Base-by-base conservation (phyloP, 2,329 filamentous ascomycete species). In the Monosporascus sp. region DNA sequence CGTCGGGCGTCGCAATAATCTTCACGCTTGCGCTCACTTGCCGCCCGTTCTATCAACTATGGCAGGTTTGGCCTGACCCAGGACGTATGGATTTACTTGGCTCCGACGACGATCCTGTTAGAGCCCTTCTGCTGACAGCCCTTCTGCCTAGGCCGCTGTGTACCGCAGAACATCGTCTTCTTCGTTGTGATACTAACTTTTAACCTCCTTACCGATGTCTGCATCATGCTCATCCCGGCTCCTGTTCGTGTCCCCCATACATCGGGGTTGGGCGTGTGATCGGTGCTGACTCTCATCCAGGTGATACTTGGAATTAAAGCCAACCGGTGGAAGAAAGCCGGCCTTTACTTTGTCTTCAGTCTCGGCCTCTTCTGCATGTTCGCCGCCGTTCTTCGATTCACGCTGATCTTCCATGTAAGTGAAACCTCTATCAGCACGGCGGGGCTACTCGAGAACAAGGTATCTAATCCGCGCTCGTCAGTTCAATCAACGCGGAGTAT, bases 1-100 rank as follows among this genome's bases (percentile, higher is more conserved):
- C 52, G 2, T 70, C 67, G 0, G 61, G 55, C 1, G 31, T 66
- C 1, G 54, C 60, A 0, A 67, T 71, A 2, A 46, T 65, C 0
- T 31, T 68, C 5, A 63, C 65, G 0, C 50, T 70, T 2, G 53
- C 57, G 8, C 47, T 67, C 1, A 66, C 63, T 3, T 73, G 70
- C 50, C 63, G 64, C 0, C 71, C 71, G 0, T 68, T 71, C 17
- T 52, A 62, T 5, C 60, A 63, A 3, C 51, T 70, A 18, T 73
- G 70, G 68, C 65, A 68, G 38, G 62, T 72, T 9, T 61, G 62
- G 48, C 69, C 71, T 14, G 68, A 72, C 20, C 70, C 69, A 11
- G 70, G 70, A 52, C 55, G 70, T 72, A 55, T 25, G 68, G 61
- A 7, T 27, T n/a, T 37, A 39, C 20, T 9, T 17, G 20, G 8